Evolutionary conservation across 1,284 basidiomycete species (phyloP), one percentile per base, ranked within the genome.

Genomic region (Ustilago tritici): DNA sequence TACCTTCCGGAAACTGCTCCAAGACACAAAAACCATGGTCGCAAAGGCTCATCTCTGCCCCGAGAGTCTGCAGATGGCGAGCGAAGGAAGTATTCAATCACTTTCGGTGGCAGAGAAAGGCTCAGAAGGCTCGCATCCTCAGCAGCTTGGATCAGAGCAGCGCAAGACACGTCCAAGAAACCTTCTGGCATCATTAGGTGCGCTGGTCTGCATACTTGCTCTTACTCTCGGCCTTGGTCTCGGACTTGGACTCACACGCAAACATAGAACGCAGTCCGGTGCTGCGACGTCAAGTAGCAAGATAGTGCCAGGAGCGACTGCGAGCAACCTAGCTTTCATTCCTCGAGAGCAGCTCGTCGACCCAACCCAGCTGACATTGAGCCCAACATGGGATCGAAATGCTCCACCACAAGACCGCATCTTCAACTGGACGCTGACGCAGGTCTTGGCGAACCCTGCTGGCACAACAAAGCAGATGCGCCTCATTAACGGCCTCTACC

Each of bases 221-320:
- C 79, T 88, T 17, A 86, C 75, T 0, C 82, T 88, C 9, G 87
- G 87, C 0, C 84, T 89, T 2, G 88, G 87, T 6, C 87, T 89
- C 17, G 88, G 88, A 7, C 77, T 89, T 12, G 87, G 87, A 0
- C 72, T 86, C 17, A 81, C 82, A 56, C 83, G 86, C 59, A 65
- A 70, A 36, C 65, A 75, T 34, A 67, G 76, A 47, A 65, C 65
- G 11, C 57, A 50, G 15, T 34, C 64, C 46, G 54, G 61, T 64
- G 46, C 72, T 32, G 12, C 67, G 6, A 36, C 65, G 9, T 61
- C 70, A 8, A 57, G 5, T 35, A 34, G n/a, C 4, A 43, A 35
- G 4, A 34, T 12, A 7, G 65, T 59, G 17, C 66, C 71, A 17
- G 72, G 72, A 2, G 66, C 72, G 38, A 75, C 66, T 0, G 66